phyloP scores from a whole-genome alignment of 108 stramenopile species.

The Cyclotella cryptica region DNA sequence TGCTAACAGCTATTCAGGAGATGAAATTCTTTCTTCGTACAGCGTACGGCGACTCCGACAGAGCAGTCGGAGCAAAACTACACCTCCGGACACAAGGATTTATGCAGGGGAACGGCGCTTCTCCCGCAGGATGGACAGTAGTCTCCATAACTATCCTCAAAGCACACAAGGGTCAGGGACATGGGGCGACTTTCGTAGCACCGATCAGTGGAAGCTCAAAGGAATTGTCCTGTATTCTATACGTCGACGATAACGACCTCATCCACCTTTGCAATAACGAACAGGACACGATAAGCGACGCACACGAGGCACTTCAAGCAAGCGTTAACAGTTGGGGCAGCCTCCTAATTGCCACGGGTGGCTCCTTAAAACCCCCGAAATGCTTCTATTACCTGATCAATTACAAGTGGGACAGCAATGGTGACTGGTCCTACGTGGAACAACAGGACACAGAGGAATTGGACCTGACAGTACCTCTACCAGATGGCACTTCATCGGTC shows the following conservation, averaged over 20 bases:
- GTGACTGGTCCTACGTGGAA: conserved; percentile 4
- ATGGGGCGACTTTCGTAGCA: background rate
- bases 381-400: conserved; percentile 10
- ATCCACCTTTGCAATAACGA: too few relatives aligned
- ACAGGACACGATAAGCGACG: background rate
- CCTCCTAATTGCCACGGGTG: background rate
- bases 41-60: too few relatives aligned
- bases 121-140: too few relatives aligned
- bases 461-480: background rate
- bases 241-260: too few relatives aligned
- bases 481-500: background rate
- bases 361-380: too few relatives aligned
- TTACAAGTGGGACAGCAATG: background rate
- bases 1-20: conserved; percentile 14
- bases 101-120: too few relatives aligned
- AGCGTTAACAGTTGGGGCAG: conserved; percentile 11
- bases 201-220: background rate
- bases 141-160: conserved; percentile 12
- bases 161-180: too few relatives aligned
- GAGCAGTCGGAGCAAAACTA: background rate
- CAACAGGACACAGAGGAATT: background rate
- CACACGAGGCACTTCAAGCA: background rate
- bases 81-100: too few relatives aligned
- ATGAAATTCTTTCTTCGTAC: conserved; percentile 18
- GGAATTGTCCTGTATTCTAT: too few relatives aligned